Evolutionary conservation across 2,329 filamentous ascomycete species (phyloP).

Genomic region (Decorospora gaudefroyi): DNA sequence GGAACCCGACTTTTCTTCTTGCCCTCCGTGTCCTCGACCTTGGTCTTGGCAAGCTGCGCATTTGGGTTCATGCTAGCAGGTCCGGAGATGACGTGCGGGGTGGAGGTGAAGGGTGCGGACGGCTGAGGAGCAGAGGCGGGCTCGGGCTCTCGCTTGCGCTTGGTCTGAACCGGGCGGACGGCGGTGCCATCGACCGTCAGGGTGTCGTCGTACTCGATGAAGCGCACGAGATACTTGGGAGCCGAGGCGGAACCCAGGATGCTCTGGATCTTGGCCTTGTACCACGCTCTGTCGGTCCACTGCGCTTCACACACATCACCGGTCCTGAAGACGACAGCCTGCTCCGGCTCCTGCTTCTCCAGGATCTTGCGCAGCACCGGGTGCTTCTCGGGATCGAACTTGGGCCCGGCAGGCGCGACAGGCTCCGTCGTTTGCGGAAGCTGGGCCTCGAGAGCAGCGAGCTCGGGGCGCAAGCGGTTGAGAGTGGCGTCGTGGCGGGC

Average conservation of each 20-base stretch:
- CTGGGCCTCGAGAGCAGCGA: constrained; percentile 60
- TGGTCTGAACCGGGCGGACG: constrained; percentile 41
- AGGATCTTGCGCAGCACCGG: constrained; percentile 65
- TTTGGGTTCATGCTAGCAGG: constrained; percentile 68
- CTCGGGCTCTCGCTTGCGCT: constrained; percentile 80
- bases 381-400: constrained; percentile 81
- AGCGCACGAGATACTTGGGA: constrained; percentile 92
- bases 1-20: constrained; percentile 80
- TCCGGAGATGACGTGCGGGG: constrained; percentile 63
- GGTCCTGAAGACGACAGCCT: constrained; percentile 69
- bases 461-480: constrained; percentile 61
- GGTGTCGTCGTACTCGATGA: constrained; percentile 91
- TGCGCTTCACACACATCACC: constrained; percentile 90
- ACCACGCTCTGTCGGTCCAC: constrained; percentile 90
- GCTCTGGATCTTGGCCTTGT: constrained; percentile 88
- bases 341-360: constrained; percentile 46
- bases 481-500: constrained; percentile 77
- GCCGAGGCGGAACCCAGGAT: constrained; percentile 91
- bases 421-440: constrained; percentile 50
- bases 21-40: constrained; percentile 63
- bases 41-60: constrained; percentile 67
- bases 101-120: constrained; percentile 46
- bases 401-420: constrained; percentile 48
- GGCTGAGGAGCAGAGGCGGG: constrained; percentile 61
- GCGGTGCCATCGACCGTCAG: constrained; percentile 65